These are phyloP conservation scores for Pyrenochaeta sp. DNA, from an alignment of 2,329 filamentous ascomycete species.

Conservation along the genomic window DNA sequence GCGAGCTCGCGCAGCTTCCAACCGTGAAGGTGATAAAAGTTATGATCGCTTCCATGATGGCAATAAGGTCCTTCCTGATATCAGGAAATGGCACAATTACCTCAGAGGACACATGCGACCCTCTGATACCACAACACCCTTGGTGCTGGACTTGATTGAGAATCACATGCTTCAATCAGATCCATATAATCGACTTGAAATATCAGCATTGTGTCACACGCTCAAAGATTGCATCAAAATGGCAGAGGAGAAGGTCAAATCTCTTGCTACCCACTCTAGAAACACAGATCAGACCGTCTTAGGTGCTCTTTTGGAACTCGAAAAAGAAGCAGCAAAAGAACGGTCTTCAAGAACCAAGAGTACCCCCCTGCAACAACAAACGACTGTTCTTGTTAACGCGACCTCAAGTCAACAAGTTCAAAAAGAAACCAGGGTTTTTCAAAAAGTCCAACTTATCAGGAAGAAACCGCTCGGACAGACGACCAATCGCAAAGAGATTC, in stretches of 20 bases:
- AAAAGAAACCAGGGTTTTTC: constrained; percentile 3
- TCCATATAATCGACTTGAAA: not conserved
- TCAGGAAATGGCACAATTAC: constrained; percentile 21
- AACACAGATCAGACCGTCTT: constrained; percentile 5
- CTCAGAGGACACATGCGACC: constrained; percentile 7
- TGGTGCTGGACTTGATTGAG: constrained; percentile 21
- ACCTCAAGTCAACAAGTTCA: not conserved
- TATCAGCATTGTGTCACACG: constrained; percentile 2
- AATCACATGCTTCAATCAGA: constrained; percentile 13
- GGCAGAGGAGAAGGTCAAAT: not conserved
- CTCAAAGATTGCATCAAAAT: constrained; percentile 3
- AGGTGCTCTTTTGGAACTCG: constrained; percentile 6
- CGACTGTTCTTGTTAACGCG: not conserved
- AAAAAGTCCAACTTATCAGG: constrained; percentile 1
- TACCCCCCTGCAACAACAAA: constrained; percentile 2
- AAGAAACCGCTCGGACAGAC: not conserved
- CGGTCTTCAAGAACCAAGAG: not conserved
- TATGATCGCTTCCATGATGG: constrained; percentile 21
- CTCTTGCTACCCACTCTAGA: not conserved
- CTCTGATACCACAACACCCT: constrained; percentile 15
- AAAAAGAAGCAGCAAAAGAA: constrained; percentile 8
- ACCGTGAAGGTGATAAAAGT: not conserved
- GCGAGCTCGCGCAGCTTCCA: constrained; percentile 1
- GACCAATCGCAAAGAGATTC: not conserved
- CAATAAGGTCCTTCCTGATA: constrained; percentile 5